Evolutionary conservation across 2,329 filamentous ascomycete species (phyloP).

Genomic region (Aspergillus sp.): DNA sequence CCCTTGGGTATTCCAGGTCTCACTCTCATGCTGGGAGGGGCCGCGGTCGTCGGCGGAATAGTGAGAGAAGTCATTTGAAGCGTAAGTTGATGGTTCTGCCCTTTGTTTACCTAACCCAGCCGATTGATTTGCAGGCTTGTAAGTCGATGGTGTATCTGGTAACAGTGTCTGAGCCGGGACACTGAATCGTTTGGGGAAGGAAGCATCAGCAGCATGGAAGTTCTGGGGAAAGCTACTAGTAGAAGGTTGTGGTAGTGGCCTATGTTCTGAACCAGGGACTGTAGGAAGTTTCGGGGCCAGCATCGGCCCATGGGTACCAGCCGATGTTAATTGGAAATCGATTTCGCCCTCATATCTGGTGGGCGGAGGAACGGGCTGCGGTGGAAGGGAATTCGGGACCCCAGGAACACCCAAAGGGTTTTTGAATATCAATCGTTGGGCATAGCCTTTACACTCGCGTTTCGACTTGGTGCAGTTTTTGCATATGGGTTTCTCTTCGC

Average conservation of each 20-base stretch:
- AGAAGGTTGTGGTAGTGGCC: conserved; percentile 7
- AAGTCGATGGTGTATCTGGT: not conserved
- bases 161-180: conserved; percentile 10
- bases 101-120: not conserved
- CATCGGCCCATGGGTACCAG: conserved; percentile 33
- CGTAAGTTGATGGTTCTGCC: not conserved
- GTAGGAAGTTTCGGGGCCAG: conserved; percentile 33
- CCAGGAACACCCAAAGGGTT: conserved; percentile 38
- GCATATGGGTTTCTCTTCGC: conserved; percentile 66
- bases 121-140: not conserved
- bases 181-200: conserved; percentile 20
- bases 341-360: conserved; percentile 23
- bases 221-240: not conserved
- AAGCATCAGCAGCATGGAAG: conserved; percentile 5
- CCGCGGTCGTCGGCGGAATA: not conserved
- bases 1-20: not conserved
- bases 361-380: conserved; percentile 17
- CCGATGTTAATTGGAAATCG: conserved; percentile 26
- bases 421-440: conserved; percentile 43
- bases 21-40: not conserved
- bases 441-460: conserved; percentile 46
- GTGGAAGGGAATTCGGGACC: conserved; percentile 21
- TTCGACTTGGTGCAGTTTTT: conserved; percentile 50
- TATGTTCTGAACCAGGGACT: conserved; percentile 14
- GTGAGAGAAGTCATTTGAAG: not conserved